These are phyloP conservation scores for Zopfochytrium polystomum DNA, from an alignment of 371 early-diverging fungal species.

Conservation along the genomic window DNA sequence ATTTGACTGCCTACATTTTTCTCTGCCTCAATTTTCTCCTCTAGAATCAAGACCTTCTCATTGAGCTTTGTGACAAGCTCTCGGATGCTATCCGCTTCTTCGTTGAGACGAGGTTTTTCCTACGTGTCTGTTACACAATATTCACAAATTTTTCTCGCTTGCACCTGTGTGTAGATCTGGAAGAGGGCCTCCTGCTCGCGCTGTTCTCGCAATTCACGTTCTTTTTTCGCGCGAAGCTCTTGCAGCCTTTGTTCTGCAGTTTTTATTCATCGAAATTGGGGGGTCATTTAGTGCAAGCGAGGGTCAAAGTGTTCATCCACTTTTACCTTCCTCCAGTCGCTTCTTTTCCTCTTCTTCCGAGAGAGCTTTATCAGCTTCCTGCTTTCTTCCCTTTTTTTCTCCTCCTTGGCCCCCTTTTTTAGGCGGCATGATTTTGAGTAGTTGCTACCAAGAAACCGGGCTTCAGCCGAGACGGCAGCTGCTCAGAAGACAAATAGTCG, in stretches of 20 bases:
- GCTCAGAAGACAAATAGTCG: too few relatives aligned
- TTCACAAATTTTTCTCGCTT: not conserved
- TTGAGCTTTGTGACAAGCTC: conserved; percentile 7
- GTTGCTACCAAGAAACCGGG: too few relatives aligned
- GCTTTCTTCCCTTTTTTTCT: conserved; percentile 21
- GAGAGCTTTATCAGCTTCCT: conserved; percentile 19
- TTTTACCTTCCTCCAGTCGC: conserved; percentile 22
- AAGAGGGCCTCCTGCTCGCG: conserved; percentile 40
- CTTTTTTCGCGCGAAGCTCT: conserved; percentile 34
- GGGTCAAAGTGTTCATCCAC: not conserved
- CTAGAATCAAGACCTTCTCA: not conserved
- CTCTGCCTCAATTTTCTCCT: not conserved
- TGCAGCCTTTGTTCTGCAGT: conserved; percentile 29
- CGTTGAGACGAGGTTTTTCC: conserved; percentile 33
- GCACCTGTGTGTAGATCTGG: conserved; percentile 33
- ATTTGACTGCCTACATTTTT: conserved; percentile 1
- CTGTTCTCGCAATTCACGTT: conserved; percentile 37
- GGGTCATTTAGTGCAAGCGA: not conserved
- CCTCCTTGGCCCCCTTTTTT: conserved; percentile 7
- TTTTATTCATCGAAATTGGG: not conserved
- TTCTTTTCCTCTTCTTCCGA: conserved; percentile 29
- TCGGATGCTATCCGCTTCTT: conserved; percentile 34
- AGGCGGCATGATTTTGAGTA: conserved; percentile 2
- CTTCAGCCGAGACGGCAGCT: too few relatives aligned
- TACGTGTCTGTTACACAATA: not conserved